Percentiles rank a stretch among this genome's conserved stretches.
Conservation (phyloP, 495 filamentous ascomycete genomes). For the Baudoinia panamericana region DNA sequence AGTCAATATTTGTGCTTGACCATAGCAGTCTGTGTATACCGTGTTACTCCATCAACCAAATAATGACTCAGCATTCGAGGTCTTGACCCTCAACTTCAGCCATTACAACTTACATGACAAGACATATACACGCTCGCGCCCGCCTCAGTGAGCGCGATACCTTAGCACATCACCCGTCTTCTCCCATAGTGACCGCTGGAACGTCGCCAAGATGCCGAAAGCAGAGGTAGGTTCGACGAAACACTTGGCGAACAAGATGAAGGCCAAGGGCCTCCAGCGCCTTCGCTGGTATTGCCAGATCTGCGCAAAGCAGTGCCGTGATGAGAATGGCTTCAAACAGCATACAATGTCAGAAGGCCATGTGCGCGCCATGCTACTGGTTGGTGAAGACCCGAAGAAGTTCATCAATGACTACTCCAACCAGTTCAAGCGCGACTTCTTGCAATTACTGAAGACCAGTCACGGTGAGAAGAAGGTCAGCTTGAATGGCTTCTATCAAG, state of each 20-base stretch:
- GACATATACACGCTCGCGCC: too few relatives aligned
- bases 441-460: conserved; percentile 56
- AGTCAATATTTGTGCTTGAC: too few relatives aligned
- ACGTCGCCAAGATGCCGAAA: conserved; percentile 60
- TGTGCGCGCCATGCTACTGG: conserved; percentile 70
- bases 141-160: too few relatives aligned
- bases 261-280: conserved; percentile 73
- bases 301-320: conserved; percentile 47
- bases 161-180: too few relatives aligned
- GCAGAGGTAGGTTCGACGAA: conserved; percentile 85
- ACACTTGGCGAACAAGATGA: conserved; percentile 76
- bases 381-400: conserved; percentile 72
- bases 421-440: conserved; percentile 70
- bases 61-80: too few relatives aligned
- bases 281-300: conserved; percentile 77
- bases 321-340: conserved; percentile 61
- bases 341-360: conserved; percentile 73
- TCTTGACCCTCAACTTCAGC: too few relatives aligned
- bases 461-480: conserved; percentile 80
- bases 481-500: conserved; percentile 86
- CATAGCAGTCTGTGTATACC: too few relatives aligned
- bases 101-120: too few relatives aligned
- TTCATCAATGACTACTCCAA: conserved; percentile 61
- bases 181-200: too few relatives aligned
- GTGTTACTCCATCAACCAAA: too few relatives aligned